Conservation (phyloP, 495 filamentous ascomycete species). For the Glonium stellatum region DNA sequence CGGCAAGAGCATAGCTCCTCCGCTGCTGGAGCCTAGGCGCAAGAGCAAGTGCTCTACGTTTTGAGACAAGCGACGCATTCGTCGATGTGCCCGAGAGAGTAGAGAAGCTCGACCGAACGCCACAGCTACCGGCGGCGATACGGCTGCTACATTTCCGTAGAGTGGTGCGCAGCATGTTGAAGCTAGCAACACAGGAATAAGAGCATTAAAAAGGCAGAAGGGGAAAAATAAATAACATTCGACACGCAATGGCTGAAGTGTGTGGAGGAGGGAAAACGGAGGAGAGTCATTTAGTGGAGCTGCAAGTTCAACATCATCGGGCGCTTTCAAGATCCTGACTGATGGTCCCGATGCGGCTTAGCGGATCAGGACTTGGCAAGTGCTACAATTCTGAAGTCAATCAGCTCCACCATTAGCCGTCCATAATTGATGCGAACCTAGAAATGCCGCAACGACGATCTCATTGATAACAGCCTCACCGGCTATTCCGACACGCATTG, state of each 20-base stretch:
- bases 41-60: constrained; percentile 47
- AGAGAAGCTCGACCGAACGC: constrained; percentile 26
- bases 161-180: constrained; percentile 36
- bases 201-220: background rate
- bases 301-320: background rate
- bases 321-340: background rate
- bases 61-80: constrained; percentile 37
- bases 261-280: background rate
- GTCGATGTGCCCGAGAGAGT: constrained; percentile 23
- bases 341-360: background rate
- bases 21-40: constrained; percentile 40
- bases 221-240: background rate
- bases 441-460: background rate
- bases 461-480: background rate
- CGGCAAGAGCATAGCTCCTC: constrained; percentile 50
- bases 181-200: constrained; percentile 3
- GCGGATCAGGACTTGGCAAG: background rate
- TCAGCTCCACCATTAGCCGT: background rate
- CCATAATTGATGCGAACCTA: constrained; percentile 1
- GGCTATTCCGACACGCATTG: background rate
- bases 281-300: background rate
- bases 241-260: background rate
- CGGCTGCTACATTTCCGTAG: constrained; percentile 33
- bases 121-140: constrained; percentile 23
- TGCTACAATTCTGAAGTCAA: background rate